Evolutionary conservation across 805 yeast species (phyloP), one percentile per base, ranked within the genome.

Genomic region (Saccharomycopsis olivae): DNA sequence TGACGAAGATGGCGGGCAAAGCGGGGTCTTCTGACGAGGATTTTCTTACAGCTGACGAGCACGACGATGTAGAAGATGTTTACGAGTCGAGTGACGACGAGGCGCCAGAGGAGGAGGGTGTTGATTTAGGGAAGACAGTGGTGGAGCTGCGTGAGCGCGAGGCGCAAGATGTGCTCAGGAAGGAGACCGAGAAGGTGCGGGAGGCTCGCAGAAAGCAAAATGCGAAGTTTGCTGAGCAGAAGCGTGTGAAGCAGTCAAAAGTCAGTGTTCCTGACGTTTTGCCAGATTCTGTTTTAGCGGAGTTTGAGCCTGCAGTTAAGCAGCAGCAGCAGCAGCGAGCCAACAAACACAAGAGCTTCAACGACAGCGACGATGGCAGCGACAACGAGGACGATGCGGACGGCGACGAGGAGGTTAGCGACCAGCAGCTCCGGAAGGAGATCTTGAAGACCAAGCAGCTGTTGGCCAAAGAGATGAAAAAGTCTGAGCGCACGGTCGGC

Each of bases 1-100:
- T 14, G 28, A 36, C n/a, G 17, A 24, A 20, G 18, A n/a, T 14
- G 21, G 31, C 14, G 14, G 17, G 33, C 9, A n/a, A 14, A 29
- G 8, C 33, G 33, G n/a, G n/a, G n/a, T 31, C 31, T 25, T 37
- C 43, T 9, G 47, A 43, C 8, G 47, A 43, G 14, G 47, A 43
- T 14, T 43, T 31, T 24, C 43, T 21, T 20, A 39, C 47, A 3
- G 47, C 47, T 3, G 15, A 18, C 10, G 31, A 28, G 15, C 18
- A 31, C 3, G 39, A 35, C 21, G 24, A 18, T 9, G 36, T 23
- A 10, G 38, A 40, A n/a, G 41, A 33, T 3, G 37, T 9, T 16
- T 27, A 27, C 21, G 29, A 20, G 13, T 29, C 34, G 4, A 39
- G 41, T 33, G 42, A 40, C 14, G 44, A 44, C 16, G 47, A 44